Conservation (phyloP, 2,329 filamentous ascomycete genomes). For the Cladosporium sp. region DNA sequence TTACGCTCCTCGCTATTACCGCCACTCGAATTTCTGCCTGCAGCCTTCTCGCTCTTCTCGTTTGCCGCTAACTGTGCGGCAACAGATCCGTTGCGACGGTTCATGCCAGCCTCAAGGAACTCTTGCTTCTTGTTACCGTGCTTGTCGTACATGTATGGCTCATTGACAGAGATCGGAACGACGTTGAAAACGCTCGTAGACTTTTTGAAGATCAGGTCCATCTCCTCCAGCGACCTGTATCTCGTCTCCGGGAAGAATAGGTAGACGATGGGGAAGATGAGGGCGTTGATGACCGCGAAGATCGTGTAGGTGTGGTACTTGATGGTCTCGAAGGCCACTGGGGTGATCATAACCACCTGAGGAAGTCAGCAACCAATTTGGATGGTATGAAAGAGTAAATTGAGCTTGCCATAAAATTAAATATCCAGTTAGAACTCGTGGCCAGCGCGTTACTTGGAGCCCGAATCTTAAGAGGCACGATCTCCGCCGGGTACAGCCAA, state of each 20-base stretch:
- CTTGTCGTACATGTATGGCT: conserved; percentile 59
- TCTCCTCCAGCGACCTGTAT: conserved; percentile 66
- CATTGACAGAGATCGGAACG: conserved; percentile 53
- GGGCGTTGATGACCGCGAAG: conserved; percentile 65
- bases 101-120: conserved; percentile 43
- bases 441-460: conserved; percentile 40
- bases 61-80: conserved; percentile 8
- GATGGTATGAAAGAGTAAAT: too few species aligned
- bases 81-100: conserved; percentile 28
- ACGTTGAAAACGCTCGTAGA: conserved; percentile 57
- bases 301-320: conserved; percentile 63
- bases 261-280: conserved; percentile 53
- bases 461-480: conserved; percentile 37
- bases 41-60: conserved; percentile 16
- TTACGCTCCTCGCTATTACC: conserved; percentile 14
- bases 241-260: conserved; percentile 60
- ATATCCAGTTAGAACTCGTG: conserved; percentile 58
- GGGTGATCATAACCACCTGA: conserved; percentile 34
- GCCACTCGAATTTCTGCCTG: neutral
- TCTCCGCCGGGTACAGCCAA: conserved; percentile 34
- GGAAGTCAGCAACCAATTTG: neutral
- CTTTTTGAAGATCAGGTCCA: conserved; percentile 56
- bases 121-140: conserved; percentile 57
- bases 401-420: too few species aligned
- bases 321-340: conserved; percentile 40